Percentiles rank a stretch among this genome's conserved stretches.
Conservation (phyloP, 805 yeast species). For the Ogataea henricii region DNA sequence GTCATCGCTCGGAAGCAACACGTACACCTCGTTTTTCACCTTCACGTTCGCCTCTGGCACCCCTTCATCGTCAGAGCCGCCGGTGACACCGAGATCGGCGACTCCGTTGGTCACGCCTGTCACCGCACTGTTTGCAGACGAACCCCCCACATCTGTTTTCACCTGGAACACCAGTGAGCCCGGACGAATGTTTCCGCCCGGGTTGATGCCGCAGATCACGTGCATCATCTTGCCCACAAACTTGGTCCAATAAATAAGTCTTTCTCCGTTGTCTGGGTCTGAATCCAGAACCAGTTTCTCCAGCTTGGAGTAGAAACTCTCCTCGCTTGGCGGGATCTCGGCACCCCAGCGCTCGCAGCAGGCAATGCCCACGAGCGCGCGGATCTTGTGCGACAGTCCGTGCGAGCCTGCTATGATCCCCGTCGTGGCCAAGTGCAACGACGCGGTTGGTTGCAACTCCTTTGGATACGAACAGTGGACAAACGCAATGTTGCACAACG, state of each 20-base stretch:
- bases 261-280: constrained; percentile 41
- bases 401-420: constrained; percentile 77
- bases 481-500: constrained; percentile 72
- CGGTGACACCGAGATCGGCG: constrained; percentile 18
- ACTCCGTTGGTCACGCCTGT: constrained; percentile 16
- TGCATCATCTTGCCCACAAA: constrained; percentile 74
- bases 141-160: constrained; percentile 21
- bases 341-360: constrained; percentile 84
- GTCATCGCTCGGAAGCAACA: constrained; percentile 48
- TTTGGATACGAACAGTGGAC: constrained; percentile 77
- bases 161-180: constrained; percentile 52
- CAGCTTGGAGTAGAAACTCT: constrained; percentile 44
- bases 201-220: constrained; percentile 77
- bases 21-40: constrained; percentile 32
- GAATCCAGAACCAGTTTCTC: constrained; percentile 51
- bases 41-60: constrained; percentile 29
- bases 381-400: constrained; percentile 69
- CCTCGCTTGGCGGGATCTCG: constrained; percentile 62
- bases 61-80: constrained; percentile 24
- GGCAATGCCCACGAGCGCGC: constrained; percentile 73
- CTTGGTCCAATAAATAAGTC: constrained; percentile 70
- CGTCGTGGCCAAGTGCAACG: constrained; percentile 68
- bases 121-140: constrained; percentile 8
- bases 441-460: constrained; percentile 74
- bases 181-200: constrained; percentile 75